A percentile compares a stretch with the other conserved stretches of the same genome.
phyloP scores from a whole-genome alignment of 2,329 filamentous ascomycete species.

The Salinomyces thailandicus region DNA sequence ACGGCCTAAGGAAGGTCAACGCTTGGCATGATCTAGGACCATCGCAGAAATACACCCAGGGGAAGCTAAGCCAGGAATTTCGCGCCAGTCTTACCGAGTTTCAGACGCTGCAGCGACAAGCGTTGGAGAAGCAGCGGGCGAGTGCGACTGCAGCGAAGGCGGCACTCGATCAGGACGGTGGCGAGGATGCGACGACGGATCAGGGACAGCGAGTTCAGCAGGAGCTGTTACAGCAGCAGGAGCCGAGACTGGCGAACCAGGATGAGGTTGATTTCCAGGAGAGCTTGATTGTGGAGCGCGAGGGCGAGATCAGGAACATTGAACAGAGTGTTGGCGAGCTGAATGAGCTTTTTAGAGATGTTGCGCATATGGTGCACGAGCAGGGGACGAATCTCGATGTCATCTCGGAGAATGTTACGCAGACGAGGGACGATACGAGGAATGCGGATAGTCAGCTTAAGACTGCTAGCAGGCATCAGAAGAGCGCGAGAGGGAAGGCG shows the following conservation, averaged over 20 bases:
- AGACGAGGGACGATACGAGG: constrained; percentile 67
- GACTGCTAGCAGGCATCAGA: constrained; percentile 83
- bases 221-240: constrained; percentile 41
- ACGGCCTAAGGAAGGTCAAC: constrained; percentile 86
- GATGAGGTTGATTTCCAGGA: constrained; percentile 98
- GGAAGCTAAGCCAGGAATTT: constrained; percentile 90
- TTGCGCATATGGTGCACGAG: constrained; percentile 93
- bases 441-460: constrained; percentile 79
- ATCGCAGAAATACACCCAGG: constrained; percentile 90
- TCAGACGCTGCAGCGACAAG: constrained; percentile 78
- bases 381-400: constrained; percentile 83
- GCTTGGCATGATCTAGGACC: constrained; percentile 59
- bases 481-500: constrained; percentile 85
- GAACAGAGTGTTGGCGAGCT: constrained; percentile 92
- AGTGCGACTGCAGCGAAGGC: constrained; percentile 73
- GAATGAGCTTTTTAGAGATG: constrained; percentile 93
- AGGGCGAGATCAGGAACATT: constrained; percentile 93
- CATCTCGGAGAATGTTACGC: constrained; percentile 80
- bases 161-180: constrained; percentile 51
- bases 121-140: constrained; percentile 84
- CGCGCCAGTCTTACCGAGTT: constrained; percentile 82
- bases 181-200: constrained; percentile 33
- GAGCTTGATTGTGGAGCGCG: constrained; percentile 85
- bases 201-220: constrained; percentile 45
- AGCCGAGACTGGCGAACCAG: constrained; percentile 74